Percentiles rank a stretch among this genome's conserved stretches.
phyloP scores from a whole-genome alignment of 2,329 filamentous ascomycete species.

The Xylaria polymorpha region DNA sequence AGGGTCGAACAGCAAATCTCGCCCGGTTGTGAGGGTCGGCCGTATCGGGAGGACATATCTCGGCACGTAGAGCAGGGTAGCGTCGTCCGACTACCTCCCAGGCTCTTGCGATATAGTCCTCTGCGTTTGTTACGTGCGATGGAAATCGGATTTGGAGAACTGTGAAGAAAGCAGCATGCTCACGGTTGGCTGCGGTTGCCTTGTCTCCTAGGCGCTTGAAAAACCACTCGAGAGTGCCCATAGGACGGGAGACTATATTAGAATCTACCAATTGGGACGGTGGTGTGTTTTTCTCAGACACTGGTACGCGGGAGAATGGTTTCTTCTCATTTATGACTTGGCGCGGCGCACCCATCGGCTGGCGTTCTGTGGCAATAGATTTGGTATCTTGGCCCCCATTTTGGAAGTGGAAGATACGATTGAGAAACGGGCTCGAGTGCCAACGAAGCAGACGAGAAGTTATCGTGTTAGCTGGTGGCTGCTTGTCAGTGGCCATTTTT shows the following conservation, averaged over 20 bases:
- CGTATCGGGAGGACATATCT: conserved; percentile 13
- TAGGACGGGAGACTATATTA: conserved; percentile 24
- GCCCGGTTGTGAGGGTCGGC: not conserved
- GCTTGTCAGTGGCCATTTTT: conserved; percentile 10
- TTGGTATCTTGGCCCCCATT: not conserved
- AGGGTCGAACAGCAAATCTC: conserved; percentile 4
- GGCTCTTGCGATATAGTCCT: conserved; percentile 31
- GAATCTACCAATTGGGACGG: not conserved
- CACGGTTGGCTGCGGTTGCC: conserved; percentile 41
- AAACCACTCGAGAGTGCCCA: conserved; percentile 45
- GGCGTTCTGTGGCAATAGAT: not conserved
- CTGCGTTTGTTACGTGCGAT: conserved; percentile 36
- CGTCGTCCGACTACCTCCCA: conserved; percentile 37
- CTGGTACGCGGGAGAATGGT: not conserved
- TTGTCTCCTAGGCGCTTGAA: conserved; percentile 46
- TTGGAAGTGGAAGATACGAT: conserved; percentile 7
- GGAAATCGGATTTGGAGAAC: conserved; percentile 34
- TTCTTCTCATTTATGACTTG: conserved; percentile 3
- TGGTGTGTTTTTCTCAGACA: not conserved
- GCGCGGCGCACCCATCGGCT: not conserved
- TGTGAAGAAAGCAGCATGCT: conserved; percentile 49
- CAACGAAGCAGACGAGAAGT: conserved; percentile 3
- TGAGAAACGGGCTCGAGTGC: conserved; percentile 1
- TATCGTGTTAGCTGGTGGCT: not conserved
- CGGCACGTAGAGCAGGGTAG: conserved; percentile 36